These are phyloP conservation scores for Geoglossum cookeanum DNA, from an alignment of 2,329 filamentous ascomycete genomes.

Conservation along the genomic window DNA sequence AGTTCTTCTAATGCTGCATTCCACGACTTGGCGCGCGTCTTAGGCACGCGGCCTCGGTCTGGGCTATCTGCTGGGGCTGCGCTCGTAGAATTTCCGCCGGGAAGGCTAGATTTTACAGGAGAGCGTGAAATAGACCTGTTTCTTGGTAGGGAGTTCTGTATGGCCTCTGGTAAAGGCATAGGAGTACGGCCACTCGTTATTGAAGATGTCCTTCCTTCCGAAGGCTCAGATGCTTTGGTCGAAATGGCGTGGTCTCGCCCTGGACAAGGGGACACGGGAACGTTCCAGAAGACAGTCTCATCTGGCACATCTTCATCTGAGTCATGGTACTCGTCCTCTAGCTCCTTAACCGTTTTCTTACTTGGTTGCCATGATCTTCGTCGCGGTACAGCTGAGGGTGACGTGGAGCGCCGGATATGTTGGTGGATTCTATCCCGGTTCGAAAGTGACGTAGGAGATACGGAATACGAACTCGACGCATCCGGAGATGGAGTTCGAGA, in stretches of 20 bases:
- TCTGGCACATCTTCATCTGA: conserved; percentile 60
- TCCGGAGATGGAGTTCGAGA: neutral
- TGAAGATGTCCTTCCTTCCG: neutral
- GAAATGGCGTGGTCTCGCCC: conserved; percentile 20
- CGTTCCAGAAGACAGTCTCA: conserved; percentile 60
- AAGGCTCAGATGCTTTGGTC: conserved; percentile 24
- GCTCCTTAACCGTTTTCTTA: conserved; percentile 47
- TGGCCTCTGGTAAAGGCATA: neutral
- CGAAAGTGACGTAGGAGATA: neutral
- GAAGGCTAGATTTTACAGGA: neutral
- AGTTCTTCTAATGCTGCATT: conserved; percentile 48
- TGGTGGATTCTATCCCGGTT: neutral
- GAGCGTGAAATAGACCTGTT: neutral
- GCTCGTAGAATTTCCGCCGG: conserved; percentile 1
- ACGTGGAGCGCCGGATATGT: neutral
- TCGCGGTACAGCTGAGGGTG: conserved; percentile 17
- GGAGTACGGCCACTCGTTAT: neutral
- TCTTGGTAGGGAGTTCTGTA: neutral
- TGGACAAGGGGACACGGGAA: conserved; percentile 60
- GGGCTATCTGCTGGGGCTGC: conserved; percentile 8
- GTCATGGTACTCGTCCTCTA: conserved; percentile 65
- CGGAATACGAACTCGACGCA: neutral
- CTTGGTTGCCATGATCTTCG: conserved; percentile 46
- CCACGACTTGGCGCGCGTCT: conserved; percentile 53
- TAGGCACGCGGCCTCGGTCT: conserved; percentile 18